Percentiles rank a stretch among this genome's conserved stretches.
Conservation (phyloP, 1,284 basidiomycete genomes). For the Ustilago trichophora region DNA sequence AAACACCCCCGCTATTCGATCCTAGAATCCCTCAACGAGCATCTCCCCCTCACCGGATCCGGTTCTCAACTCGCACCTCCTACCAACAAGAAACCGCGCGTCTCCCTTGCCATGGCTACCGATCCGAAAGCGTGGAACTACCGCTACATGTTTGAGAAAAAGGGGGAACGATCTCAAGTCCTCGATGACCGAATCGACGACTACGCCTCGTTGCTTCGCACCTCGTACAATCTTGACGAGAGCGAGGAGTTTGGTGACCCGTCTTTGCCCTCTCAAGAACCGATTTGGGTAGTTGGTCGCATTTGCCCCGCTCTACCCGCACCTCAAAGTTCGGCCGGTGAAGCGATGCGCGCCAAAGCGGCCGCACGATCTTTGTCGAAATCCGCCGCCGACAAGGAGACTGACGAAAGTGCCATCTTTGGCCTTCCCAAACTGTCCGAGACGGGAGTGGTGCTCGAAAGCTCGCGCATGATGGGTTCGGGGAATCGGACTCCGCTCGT, state of each 20-base stretch:
- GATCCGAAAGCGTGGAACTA: constrained; percentile 62
- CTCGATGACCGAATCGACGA: constrained; percentile 60
- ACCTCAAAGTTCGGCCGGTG: constrained; percentile 13
- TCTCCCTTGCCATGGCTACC: constrained; percentile 59
- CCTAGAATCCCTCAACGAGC: constrained; percentile 55
- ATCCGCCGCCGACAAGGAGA: too few relatives aligned
- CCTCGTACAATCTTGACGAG: constrained; percentile 42
- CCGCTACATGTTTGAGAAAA: constrained; percentile 65
- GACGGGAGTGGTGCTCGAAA: constrained; percentile 53
- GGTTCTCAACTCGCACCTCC: constrained; percentile 22
- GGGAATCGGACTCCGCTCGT: constrained; percentile 54
- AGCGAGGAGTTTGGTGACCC: constrained; percentile 58
- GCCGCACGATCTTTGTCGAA: too few relatives aligned
- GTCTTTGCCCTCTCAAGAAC: constrained; percentile 50
- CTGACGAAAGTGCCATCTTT: too few relatives aligned
- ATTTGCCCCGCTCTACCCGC: constrained; percentile 45
- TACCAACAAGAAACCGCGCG: too few relatives aligned
- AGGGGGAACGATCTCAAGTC: constrained; percentile 54
- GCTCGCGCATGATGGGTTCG: constrained; percentile 54
- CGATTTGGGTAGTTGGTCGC: constrained; percentile 59
- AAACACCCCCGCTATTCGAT: constrained; percentile 10
- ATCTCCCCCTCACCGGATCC: constrained; percentile 30
- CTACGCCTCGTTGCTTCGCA: constrained; percentile 45
- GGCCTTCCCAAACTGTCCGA: constrained; percentile 37
- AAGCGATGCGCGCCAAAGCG: constrained; percentile 9